Evolutionary conservation across 31 red algal species (phyloP), one percentile per base, ranked within the genome.

Genomic region (Asparagopsis taxiformis): DNA sequence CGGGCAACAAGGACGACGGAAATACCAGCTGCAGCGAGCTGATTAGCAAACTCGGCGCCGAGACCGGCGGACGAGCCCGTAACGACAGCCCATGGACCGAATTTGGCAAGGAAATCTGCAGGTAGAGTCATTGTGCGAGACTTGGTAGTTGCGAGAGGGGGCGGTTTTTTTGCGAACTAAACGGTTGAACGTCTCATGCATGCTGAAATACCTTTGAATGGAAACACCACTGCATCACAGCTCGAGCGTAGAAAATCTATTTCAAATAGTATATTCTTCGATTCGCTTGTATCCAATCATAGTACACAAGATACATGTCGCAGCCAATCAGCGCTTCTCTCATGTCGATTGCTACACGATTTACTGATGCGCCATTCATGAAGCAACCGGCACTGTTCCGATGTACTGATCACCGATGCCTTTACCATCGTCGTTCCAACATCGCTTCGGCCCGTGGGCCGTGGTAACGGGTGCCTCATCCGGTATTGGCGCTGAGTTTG

Each of bases 41-140:
- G 77, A 15, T 28, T 37, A 28, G 86, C 90, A 37, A 94, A 80
- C 64, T 87, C 84, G 5, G 71, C 74, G 31, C 95, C 95, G 17
- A 98, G 85, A 7, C 95, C 95, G 22, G 93, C 79, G 19, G 93
- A 96, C 6, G 87, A 86, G 23, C 93, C 93, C 0, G 93, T 96
- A 3, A 96, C 64, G 35, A 96, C 71, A 36, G 93, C 93, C 54
- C 87, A 91, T 49, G 66, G 75, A 54, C 85, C 85, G 44, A 80
- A 89, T 3, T 71, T 88, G 48, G 60, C 15, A 24, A 34, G 36
- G 55, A 75, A 48, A 35, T 46, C 41, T 46, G 41, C 41, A 13
- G 41, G 41, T 9, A 46, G 41, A 6, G 41, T 6, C 41, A 46
- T 46, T 46, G 41, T 13, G 41, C 13, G 41, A 46, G 6, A 13